Base-by-base conservation (phyloP, 129 eudicot genomes). In the Pittosporum tobira region DNA sequence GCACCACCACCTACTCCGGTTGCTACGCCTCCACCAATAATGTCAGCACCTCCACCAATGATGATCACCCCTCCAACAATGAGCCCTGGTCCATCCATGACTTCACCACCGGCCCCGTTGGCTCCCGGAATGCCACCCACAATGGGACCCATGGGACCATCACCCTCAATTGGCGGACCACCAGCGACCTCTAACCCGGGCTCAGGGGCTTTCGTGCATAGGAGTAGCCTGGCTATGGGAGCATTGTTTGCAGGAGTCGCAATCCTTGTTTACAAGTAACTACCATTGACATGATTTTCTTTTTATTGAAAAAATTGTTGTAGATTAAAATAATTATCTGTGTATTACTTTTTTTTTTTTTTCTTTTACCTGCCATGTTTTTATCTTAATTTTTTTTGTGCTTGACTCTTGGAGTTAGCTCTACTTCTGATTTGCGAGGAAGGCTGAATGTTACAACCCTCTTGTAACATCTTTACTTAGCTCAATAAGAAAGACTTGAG, bases 201-300 rank as follows among this genome's bases (percentile, higher is more conserved):
- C 30, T 34, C 55, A 21, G 59, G 37, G 7, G 59, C 68, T 43
- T 70, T 51, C 44, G 45, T 16, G 66, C 68, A 62, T 24, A 69
- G 69, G 30, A 52, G 57, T 50, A 70, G 63, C 68, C 10, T 61
- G 14, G 56, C 57, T 14, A 34, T 62, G 24, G 11, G 61, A 45
- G 63, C 58, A 1, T 36, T 62, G 9, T 66, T 70, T 43, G 75
- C 56, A 61, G 75, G 62, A 15, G 69, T 54, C 45, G 72, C 57
- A 15, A 49, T 59, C 45, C 19, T 66, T 24, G 64, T 29, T 65
- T 65, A 52, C 75, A 64, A 16, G 68, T 71, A 42, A 42, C 68
- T 53, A 69, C 59, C 71, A 59, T 43, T 22, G 46, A 42, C 52
- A 37, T 63, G 29, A 19, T 73, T 70, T 45, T 19, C 4, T 19